Evolutionary conservation across 2,329 filamentous ascomycete species (phyloP).

Genomic region (Gyromitra esculenta): DNA sequence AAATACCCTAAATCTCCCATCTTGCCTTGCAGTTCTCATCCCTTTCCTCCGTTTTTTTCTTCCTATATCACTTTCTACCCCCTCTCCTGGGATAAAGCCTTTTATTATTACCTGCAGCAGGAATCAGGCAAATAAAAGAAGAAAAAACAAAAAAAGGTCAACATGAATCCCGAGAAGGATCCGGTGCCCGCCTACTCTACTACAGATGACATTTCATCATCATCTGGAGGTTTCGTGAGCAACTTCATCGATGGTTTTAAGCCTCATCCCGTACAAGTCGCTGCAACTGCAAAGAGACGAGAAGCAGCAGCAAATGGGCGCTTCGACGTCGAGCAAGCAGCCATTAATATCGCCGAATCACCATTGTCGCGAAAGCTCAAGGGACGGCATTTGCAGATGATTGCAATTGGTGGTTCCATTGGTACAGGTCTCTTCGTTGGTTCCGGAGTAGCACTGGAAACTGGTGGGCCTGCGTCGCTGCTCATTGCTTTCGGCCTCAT

Average conservation of each 20-base stretch:
- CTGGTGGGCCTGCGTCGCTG: slow-evolving; percentile 80
- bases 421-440: slow-evolving; percentile 88
- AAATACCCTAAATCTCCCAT: slow-evolving; percentile 39
- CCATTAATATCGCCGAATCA: slow-evolving; percentile 63
- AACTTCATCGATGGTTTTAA: slow-evolving; percentile 51
- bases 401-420: slow-evolving; percentile 93
- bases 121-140: neutral
- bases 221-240: slow-evolving; percentile 26
- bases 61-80: slow-evolving; percentile 7
- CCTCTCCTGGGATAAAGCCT: slow-evolving; percentile 17
- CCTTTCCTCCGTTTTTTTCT: slow-evolving; percentile 18
- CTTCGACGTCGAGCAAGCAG: slow-evolving; percentile 56
- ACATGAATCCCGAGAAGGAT: slow-evolving; percentile 33
- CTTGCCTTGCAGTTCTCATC: slow-evolving; percentile 17
- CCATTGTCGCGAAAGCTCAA: slow-evolving; percentile 81
- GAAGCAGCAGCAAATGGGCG: slow-evolving; percentile 19
- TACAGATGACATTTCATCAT: neutral
- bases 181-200: slow-evolving; percentile 33
- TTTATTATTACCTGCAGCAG: slow-evolving; percentile 15
- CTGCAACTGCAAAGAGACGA: slow-evolving; percentile 24
- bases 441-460: slow-evolving; percentile 75
- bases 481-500: slow-evolving; percentile 81
- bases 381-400: slow-evolving; percentile 92
- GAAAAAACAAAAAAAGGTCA: neutral
- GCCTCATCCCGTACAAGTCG: slow-evolving; percentile 47